Evolutionary conservation across 495 filamentous ascomycete species (phyloP).

Genomic region (Xylaria palmicola): DNA sequence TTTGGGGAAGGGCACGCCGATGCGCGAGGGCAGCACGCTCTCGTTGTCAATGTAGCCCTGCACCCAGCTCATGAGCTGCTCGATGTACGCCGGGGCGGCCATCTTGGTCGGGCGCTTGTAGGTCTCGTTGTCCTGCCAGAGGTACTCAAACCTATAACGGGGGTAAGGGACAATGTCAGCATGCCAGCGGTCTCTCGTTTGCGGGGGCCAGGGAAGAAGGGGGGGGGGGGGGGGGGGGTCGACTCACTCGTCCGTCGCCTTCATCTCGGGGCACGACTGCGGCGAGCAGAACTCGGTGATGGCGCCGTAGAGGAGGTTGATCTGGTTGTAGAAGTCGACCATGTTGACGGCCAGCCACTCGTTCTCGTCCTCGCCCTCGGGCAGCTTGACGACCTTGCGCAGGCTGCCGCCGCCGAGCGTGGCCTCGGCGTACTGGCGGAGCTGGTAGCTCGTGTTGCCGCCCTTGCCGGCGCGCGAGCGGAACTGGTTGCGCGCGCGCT

Average conservation of each 20-base stretch:
- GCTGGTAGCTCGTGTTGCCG: conserved; percentile 85
- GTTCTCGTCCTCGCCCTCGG: conserved; percentile 94
- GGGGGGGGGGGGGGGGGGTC: not conserved
- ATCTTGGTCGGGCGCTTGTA: conserved; percentile 97
- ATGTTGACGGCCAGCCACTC: conserved; percentile 99
- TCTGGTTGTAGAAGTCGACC: conserved; percentile 99
- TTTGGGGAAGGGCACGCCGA: conserved; percentile 95
- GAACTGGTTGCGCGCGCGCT: conserved; percentile 85
- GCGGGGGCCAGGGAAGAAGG: not conserved
- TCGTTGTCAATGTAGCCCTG: conserved; percentile 96
- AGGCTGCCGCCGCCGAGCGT: conserved; percentile 93
- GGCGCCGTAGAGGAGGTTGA: conserved; percentile 96
- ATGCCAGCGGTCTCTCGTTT: too few species aligned
- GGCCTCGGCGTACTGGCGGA: conserved; percentile 96
- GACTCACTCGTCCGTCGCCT: conserved; percentile 92
- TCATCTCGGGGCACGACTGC: conserved; percentile 97
- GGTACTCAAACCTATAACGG: conserved; percentile 83
- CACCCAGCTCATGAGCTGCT: conserved; percentile 96
- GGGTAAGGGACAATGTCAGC: not conserved
- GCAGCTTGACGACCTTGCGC: conserved; percentile 92
- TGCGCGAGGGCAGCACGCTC: conserved; percentile 86
- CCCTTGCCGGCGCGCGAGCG: conserved; percentile 88
- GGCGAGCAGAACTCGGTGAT: conserved; percentile 99
- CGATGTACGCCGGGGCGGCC: conserved; percentile 94
- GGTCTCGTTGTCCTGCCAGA: conserved; percentile 94